Conservation (phyloP, 1,284 basidiomycete genomes). For the Coniophora puteana region DNA sequence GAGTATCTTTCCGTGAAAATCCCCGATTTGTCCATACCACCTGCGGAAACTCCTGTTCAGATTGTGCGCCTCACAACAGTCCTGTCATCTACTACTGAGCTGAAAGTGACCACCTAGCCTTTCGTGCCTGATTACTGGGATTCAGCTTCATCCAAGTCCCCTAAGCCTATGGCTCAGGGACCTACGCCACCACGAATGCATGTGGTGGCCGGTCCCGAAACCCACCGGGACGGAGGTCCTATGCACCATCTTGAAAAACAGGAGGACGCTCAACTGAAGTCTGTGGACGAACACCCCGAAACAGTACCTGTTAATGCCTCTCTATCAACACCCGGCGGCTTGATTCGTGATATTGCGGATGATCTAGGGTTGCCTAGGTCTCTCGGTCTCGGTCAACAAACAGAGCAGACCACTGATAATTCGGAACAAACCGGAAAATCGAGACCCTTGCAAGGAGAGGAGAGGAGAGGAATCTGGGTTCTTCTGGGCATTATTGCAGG, state of each 20-base stretch:
- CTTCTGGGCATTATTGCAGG: constrained; percentile 50
- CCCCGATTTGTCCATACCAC: constrained; percentile 48
- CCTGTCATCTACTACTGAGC: constrained; percentile 7
- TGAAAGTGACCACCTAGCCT: constrained; percentile 42
- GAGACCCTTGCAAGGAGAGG: constrained; percentile 47
- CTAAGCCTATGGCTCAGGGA: constrained; percentile 19
- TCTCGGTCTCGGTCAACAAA: constrained; percentile 15
- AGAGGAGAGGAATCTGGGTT: constrained; percentile 49
- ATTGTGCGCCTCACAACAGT: constrained; percentile 46
- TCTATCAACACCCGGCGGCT: constrained; percentile 14
- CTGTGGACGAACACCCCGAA: constrained; percentile 10
- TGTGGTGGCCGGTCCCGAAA: constrained; percentile 64
- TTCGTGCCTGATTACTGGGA: constrained; percentile 73
- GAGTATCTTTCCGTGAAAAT: constrained; percentile 47
- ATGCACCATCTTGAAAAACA: constrained; percentile 50
- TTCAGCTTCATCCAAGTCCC: constrained; percentile 41
- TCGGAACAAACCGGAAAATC: constrained; percentile 13
- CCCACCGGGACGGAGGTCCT: constrained; percentile 63
- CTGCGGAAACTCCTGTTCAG: constrained; percentile 44
- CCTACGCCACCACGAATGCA: constrained; percentile 58
- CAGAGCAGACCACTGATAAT: constrained; percentile 14
- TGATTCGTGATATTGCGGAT: constrained; percentile 33
- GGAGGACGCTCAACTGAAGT: constrained; percentile 12
- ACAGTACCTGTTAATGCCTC: too few species aligned
- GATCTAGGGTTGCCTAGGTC: constrained; percentile 34